Conservation (phyloP, 139 green algal species). For the Chloropicon primus region DNA sequence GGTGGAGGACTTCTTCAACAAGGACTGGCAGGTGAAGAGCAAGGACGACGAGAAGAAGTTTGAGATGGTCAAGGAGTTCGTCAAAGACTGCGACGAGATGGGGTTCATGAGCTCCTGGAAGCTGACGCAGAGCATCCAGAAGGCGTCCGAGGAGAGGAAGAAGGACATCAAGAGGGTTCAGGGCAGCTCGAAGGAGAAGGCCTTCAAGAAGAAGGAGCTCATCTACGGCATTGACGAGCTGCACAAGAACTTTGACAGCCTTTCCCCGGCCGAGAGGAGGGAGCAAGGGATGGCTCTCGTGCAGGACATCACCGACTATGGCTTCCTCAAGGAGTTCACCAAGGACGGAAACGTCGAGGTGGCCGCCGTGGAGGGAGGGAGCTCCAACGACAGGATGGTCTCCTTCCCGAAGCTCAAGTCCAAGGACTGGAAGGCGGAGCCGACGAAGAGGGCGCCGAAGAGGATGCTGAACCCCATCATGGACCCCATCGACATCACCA, state of each 20-base stretch:
- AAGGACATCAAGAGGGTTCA: neutral
- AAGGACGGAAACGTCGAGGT: neutral
- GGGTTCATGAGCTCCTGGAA: neutral
- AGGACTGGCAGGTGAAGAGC: neutral
- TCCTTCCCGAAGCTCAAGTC: neutral
- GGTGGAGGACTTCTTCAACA: neutral
- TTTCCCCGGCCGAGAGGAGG: neutral
- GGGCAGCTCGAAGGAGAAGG: neutral
- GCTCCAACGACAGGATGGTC: neutral
- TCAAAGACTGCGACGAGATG: neutral
- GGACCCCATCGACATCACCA: neutral
- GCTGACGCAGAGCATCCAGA: neutral
- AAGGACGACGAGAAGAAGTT: neutral
- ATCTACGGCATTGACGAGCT: neutral
- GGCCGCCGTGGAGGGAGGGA: neutral
- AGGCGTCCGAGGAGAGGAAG: neutral
- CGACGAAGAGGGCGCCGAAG: neutral
- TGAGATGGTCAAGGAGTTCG: neutral
- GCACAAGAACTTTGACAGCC: neutral
- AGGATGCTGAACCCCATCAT: neutral
- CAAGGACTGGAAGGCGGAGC: neutral
- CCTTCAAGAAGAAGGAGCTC: neutral
- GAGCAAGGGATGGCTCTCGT: neutral
- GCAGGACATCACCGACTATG: neutral
- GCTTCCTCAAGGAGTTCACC: neutral